phyloP scores from a whole-genome alignment of 176 grass and related monocot genomes.

The Chloris gayana region DNA sequence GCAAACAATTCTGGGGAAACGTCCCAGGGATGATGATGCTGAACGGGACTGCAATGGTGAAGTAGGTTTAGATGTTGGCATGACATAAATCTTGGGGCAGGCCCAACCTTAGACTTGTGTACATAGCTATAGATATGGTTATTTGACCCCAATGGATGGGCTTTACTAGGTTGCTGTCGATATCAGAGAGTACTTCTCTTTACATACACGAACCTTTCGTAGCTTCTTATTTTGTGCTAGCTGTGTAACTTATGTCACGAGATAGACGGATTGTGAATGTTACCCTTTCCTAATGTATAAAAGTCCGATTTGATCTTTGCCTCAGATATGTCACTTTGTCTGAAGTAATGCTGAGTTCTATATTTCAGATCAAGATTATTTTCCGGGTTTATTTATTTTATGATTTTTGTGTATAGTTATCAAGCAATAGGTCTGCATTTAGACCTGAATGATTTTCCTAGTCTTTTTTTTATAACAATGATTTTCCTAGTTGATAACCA shows the following conservation, averaged over 20 bases:
- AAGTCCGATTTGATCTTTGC: constrained; percentile 16
- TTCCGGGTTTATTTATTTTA: neutral
- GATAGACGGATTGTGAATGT: constrained; percentile 24
- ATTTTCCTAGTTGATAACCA: too few relatives aligned
- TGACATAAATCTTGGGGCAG: constrained; percentile 38
- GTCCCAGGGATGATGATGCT: constrained; percentile 20
- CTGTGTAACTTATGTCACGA: neutral
- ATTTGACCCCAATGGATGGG: constrained; percentile 22
- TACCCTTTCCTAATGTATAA: constrained; percentile 35
- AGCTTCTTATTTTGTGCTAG: constrained; percentile 42
- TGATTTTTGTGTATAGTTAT: neutral
- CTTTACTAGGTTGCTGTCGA: constrained; percentile 39
- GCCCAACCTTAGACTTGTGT: constrained; percentile 39
- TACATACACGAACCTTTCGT: constrained; percentile 26
- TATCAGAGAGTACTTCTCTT: constrained; percentile 26
- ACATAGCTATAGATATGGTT: constrained; percentile 58
- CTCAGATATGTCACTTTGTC: neutral
- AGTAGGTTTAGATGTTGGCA: constrained; percentile 49
- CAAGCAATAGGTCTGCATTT: constrained; percentile 5
- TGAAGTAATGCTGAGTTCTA: neutral
- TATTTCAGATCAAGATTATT: neutral
- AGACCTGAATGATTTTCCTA: constrained; percentile 4
- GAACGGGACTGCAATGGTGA: constrained; percentile 40
- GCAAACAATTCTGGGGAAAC: constrained; percentile 47
- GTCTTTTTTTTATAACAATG: too few relatives aligned